phyloP scores from a whole-genome alignment of 2,329 filamentous ascomycete genomes.

The Xylariales sp. region DNA sequence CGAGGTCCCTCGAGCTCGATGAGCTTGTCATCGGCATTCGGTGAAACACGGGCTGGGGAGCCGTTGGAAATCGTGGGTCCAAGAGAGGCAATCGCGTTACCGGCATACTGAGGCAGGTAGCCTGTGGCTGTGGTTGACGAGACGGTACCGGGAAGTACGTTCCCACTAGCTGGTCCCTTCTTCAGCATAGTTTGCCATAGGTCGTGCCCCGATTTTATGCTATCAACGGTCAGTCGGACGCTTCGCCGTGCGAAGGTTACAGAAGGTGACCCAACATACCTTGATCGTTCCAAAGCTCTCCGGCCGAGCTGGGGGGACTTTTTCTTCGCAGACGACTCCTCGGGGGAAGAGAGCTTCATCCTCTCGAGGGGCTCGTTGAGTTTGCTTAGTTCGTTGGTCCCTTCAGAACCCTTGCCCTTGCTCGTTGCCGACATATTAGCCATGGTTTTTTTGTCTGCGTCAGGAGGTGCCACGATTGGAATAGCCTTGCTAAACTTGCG shows the following conservation, averaged over 20 bases:
- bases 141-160: constrained; percentile 59
- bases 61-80: constrained; percentile 55
- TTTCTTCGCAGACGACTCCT: constrained; percentile 37
- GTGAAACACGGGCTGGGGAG: constrained; percentile 48
- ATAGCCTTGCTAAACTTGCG: constrained; percentile 51
- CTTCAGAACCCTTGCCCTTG: constrained; percentile 23
- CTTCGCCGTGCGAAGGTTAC: not conserved
- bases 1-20: constrained; percentile 41
- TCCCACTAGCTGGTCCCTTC: constrained; percentile 62
- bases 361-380: constrained; percentile 30
- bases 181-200: constrained; percentile 64
- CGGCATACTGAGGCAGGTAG: constrained; percentile 64
- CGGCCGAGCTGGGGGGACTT: constrained; percentile 36
- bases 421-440: constrained; percentile 14
- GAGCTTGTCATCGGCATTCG: constrained; percentile 43
- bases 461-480: constrained; percentile 50
- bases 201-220: constrained; percentile 56
- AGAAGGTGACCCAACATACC: constrained; percentile 41
- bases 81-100: constrained; percentile 64
- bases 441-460: constrained; percentile 36
- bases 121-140: constrained; percentile 66
- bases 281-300: constrained; percentile 47
- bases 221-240: constrained; percentile 42
- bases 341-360: constrained; percentile 31
- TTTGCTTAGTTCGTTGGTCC: constrained; percentile 28